A percentile compares a stretch with the other conserved stretches of the same genome.
phyloP scores from a whole-genome alignment of 2,329 filamentous ascomycete genomes.

The Coniella vitis region DNA sequence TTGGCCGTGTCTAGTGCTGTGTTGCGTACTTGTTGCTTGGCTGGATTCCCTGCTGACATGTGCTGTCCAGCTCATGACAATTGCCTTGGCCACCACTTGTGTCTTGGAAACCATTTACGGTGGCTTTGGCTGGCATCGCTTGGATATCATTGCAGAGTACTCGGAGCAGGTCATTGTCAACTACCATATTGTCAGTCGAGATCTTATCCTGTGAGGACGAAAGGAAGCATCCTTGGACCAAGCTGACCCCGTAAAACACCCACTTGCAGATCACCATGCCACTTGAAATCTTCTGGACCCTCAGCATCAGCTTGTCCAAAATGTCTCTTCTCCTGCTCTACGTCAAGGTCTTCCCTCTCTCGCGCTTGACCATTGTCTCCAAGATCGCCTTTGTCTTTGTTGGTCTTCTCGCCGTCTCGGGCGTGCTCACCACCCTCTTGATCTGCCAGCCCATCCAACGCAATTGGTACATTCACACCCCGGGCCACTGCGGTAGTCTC shows the following conservation, averaged over 20 bases:
- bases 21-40: too few relatives aligned
- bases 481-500: slow-evolving; percentile 18
- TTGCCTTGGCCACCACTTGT: slow-evolving; percentile 1
- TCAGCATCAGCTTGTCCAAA: slow-evolving; percentile 11
- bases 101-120: slow-evolving; percentile 5
- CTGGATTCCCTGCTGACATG: background rate
- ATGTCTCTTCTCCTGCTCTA: slow-evolving; percentile 10
- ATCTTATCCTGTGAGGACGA: background rate
- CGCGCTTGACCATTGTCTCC: slow-evolving; percentile 6
- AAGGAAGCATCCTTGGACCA: background rate
- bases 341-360: slow-evolving; percentile 10
- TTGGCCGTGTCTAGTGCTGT: too few relatives aligned
- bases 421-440: slow-evolving; percentile 16
- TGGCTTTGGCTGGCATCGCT: slow-evolving; percentile 8
- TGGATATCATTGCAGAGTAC: background rate
- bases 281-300: slow-evolving; percentile 9
- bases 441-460: slow-evolving; percentile 19
- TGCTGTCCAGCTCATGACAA: background rate
- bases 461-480: slow-evolving; percentile 22
- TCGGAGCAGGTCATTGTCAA: slow-evolving; percentile 1
- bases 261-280: slow-evolving; percentile 1
- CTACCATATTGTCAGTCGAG: slow-evolving; percentile 5
- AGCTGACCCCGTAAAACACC: too few relatives aligned
- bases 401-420: slow-evolving; percentile 17
- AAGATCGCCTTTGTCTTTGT: slow-evolving; percentile 15